Base-by-base conservation (phyloP, 495 filamentous ascomycete species). In the Ramalina intermedia region DNA sequence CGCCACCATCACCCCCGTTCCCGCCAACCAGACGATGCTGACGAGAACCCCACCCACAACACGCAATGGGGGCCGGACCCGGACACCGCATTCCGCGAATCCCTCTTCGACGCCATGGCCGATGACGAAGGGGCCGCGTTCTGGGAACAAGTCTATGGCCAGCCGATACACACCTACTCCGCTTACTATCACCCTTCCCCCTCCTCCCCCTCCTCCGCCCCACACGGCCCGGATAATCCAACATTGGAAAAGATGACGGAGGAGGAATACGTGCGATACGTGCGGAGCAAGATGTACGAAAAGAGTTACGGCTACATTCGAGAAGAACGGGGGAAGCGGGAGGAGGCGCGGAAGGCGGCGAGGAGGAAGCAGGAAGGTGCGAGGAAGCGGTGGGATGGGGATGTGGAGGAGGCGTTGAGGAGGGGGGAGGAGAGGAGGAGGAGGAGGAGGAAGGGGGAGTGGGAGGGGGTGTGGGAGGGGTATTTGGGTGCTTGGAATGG, bases 101-200 rank as follows among this genome's bases (percentile, higher is more conserved):
- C 86, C n/a, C 79, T 96, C 42, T 95, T 96, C 70, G 91, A 98
- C 63, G 91, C 91, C n/a, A 80, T 98, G 63, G 93, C 88, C 37
- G 91, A 98, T 65, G 91, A 98, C 65, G 91, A 98, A 67, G 91
- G 91, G 36, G 91, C 91, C 38, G 77, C 76, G 33, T 96, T 86
- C 68, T 98, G 91, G 91, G 82, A 94, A 61, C 74, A 78, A 33
- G 87, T 96, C 43, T 98, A 95, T 64, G 88, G 89, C 13, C 88
- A 96, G 59, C 90, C 90, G 1, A 84, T 96, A 46, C 82, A 85
- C 56, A 73, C 61, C 4, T 87, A 83, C 53, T 59, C 74, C 1
- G 58, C 62, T 3, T 63, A 59, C 40, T 66, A 66, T 0, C 63
- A 61, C 4, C 35, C 37, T 14, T 69, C 71, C 53, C 55, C 67